Evolutionary conservation across 495 filamentous ascomycete species (phyloP), one percentile per base, ranked within the genome.

Genomic region (Penicillium pulvis): DNA sequence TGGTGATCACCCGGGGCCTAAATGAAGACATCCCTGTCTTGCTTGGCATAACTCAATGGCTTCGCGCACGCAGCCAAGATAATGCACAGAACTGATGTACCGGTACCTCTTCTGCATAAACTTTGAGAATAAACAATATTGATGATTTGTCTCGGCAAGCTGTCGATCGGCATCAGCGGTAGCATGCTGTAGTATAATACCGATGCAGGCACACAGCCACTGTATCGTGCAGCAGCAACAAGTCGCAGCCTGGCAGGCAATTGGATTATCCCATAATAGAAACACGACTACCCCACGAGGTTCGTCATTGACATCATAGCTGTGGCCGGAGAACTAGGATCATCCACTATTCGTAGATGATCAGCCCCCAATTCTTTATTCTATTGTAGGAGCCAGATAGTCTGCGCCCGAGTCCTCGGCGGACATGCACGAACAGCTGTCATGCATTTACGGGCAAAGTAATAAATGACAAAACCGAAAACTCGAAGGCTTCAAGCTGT

Each of bases 11-110:
- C 48, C 16, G 14, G 11, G 10, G 2, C 23, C 44, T 24, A 4
- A 35, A 41, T 44, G 19, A 54, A 35, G 6, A 19, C 14, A 63
- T 57, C 57, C 61, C 53, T 60, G 57, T 60, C 31, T 46, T 48
- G 41, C 61, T 57, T 60, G 57, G 57, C 53, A 52, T 36, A 44
- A 17, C 51, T 19, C 12, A 11, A 5, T 41, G 42, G 17, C 10
- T 57, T 42, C 20, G 48, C 48, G 12, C 42, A 50, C 23, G 39
- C 14, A 46, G 33, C 61, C 61, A 59, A 59, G 48, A 45, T 35
- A 3, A 46, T 49, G 42, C 12, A 50, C 24, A 57, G 35, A 43
- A 16, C 2, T 20, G 6, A 5, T 56, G 56, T 50, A 58, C 17
- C 16, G 3, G 47, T 33, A 44, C 1, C 14, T 35, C 17, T 12